Evolutionary conservation across 345 rosid species (phyloP), one percentile per base, ranked within the genome.

Genomic region (Carallia brachiata): DNA sequence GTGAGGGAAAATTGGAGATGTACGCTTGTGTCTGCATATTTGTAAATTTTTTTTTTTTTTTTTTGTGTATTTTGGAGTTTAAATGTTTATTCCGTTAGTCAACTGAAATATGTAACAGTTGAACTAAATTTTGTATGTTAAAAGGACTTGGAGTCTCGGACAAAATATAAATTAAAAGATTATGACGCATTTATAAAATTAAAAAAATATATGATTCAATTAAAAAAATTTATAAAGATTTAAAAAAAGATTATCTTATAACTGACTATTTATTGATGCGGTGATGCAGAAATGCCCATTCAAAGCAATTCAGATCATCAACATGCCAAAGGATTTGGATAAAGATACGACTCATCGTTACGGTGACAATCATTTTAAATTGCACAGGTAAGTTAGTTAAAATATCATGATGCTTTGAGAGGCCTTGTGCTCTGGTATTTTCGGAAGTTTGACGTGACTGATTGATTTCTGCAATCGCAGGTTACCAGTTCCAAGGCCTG

Each of bases 291-390:
- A 95, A 92, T 95, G 99, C 70, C 99, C 99, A 0, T 95, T 95
- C 70, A 96, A 92, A 78, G 99, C 99, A 68, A 92, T 95, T 68
- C 93, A 95, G 80, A 95, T 95, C 80, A 95, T 95, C 82, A 95
- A 95, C 83, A 80, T 95, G 78, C 99, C 99, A 12, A 88, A 87
- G 74, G 97, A 92, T 81, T 76, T 92, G 72, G 92, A 90, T 68
- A 95, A 89, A 79, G 98, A 92, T 73, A 95, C 98, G 19, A 95
- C 99, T 58, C 99, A 95, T 81, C 92, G 99, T 6, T 95, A 95
- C 83, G 96, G 98, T 9, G 88, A 97, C 67, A 95, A 95, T 73
- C 88, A 97, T 70, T 95, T 95, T 71, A 92, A 95, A 72, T 65
- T 95, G 80, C 99, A 95, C 82, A 88, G 99, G 98, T 90, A 60